phyloP scores from a whole-genome alignment of 2,329 filamentous ascomycete genomes.

The Aspergillus chevalieri region DNA sequence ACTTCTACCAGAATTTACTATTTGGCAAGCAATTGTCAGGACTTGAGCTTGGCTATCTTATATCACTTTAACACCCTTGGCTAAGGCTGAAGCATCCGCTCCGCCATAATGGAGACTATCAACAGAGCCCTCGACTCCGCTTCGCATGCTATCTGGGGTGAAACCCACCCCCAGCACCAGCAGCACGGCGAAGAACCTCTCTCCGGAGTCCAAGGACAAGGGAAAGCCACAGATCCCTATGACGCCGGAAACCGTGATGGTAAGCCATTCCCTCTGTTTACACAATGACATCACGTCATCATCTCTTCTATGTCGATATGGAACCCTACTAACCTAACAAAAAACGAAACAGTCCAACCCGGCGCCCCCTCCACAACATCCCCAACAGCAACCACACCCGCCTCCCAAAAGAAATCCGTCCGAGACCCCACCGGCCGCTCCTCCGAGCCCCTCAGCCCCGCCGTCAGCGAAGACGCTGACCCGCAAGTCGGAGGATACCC shows the following conservation, averaged over 20 bases:
- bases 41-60: background rate
- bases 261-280: constrained; percentile 25
- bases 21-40: background rate
- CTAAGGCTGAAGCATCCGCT: background rate
- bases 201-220: constrained; percentile 63
- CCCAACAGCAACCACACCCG: constrained; percentile 8
- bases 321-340: background rate
- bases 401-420: background rate
- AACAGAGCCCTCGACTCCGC: constrained; percentile 48
- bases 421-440: background rate
- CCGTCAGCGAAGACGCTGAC: background rate
- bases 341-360: constrained; percentile 20
- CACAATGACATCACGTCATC: background rate
- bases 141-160: constrained; percentile 47
- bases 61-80: background rate
- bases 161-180: constrained; percentile 19
- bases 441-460: background rate
- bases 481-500: background rate
- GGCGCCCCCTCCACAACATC: constrained; percentile 14
- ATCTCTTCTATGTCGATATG: background rate
- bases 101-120: constrained; percentile 56
- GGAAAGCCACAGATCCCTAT: constrained; percentile 64
- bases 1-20: no score
- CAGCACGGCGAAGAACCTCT: constrained; percentile 58
- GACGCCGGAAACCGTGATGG: constrained; percentile 70